Base-by-base conservation (phyloP, 2,329 filamentous ascomycete species). In the Cytospora schulzeri region DNA sequence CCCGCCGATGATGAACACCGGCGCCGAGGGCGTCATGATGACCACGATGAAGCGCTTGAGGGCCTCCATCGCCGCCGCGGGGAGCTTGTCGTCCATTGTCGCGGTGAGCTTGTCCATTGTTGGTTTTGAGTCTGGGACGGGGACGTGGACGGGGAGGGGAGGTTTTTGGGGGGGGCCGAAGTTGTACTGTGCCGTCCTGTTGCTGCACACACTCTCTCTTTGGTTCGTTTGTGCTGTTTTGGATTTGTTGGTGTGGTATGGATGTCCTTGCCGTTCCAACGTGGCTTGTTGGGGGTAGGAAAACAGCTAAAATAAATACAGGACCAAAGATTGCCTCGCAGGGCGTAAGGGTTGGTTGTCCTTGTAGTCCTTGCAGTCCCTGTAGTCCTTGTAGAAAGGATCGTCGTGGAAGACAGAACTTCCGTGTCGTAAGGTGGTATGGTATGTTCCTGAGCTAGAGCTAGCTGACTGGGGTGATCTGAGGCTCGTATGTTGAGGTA, bases 1-100 rank as follows among this genome's bases (percentile, higher is more conserved):
- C 24, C 90, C 72, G 17, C 92, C 90, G 73, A 94, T 74, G 67
- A 88, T 70, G 71, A 98, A 84, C 65, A 87, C 81, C 61, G 85
- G 74, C 14, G 80, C 70, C 19, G 87, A 88, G n/a, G 87, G 87
- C 65, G 81, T 85, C 73, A 90, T 77, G 64, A 87, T 76, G 66
- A 79, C 78, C 75, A 85, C 82, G 70, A 86, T 69, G 70, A 80
- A 70, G 58, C 75, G 69, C 64, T 75, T 72, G 63, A 81, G 72
- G 68, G 71, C 71, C 57, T 75, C 72, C 76, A 82, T 81, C 67
- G 68, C 71, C 70, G n/a, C n/a, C n/a, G n/a, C n/a, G n/a, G n/a
- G n/a, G n/a, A n/a, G n/a, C n/a, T n/a, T n/a, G n/a, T 69, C 19
- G 38, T 75, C 72, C 76, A 82, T 81, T 67, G 68, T 71, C 70